Base-by-base conservation (phyloP, 495 filamentous ascomycete genomes). In the Neurospora sublineolata region DNA sequence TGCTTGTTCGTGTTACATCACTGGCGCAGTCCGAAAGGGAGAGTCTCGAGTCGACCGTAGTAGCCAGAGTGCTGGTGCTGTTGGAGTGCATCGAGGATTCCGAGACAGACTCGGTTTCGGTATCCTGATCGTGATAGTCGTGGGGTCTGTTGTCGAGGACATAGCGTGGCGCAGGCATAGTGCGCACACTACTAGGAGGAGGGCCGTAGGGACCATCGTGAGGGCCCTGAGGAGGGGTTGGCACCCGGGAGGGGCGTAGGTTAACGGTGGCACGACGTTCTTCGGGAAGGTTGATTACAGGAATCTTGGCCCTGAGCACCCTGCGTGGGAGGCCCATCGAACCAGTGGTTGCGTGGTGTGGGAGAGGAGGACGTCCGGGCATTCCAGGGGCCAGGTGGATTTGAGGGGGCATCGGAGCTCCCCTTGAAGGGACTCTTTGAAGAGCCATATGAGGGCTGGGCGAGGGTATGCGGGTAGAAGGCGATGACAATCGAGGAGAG, bases 51-150 rank as follows among this genome's bases (percentile, higher is more conserved):
- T 75, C 72, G 37, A 80, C 75, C 1, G 76, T 79, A 1, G 83
- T 85, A 42, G 82, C 82, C 69, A 83, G 77, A 9, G 83, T 85
- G 72, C 79, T 85, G 67, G 81, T 73, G 72, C 79, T 85, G 44
- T 80, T 73, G 18, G 83, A 85, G 37, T 84, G 76, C 37, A 83
- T 80, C 1, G 83, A 85, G 0, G 79, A 79, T 18, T 79, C 79
- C 2, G 83, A 84, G 58, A 82, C 77, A 27, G 83, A 82, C 72
- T 83, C 83, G 20, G 82, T 83, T 60, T 83, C 81, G 1, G 74
- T 72, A 68, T 80, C 79, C 8, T 52, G 67, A 67, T 76, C 74
- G 18, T 40, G 68, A 72, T 76, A 74, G 44, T 73, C 72, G 40
- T 52, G 75, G 68, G 72, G 73, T 27, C 37, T 64, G 58, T 70